A percentile compares a stretch with the other conserved stretches of the same genome.
Evolutionary conservation across 1,284 basidiomycete genomes (phyloP).

Genomic region (Ustilago lituana): DNA sequence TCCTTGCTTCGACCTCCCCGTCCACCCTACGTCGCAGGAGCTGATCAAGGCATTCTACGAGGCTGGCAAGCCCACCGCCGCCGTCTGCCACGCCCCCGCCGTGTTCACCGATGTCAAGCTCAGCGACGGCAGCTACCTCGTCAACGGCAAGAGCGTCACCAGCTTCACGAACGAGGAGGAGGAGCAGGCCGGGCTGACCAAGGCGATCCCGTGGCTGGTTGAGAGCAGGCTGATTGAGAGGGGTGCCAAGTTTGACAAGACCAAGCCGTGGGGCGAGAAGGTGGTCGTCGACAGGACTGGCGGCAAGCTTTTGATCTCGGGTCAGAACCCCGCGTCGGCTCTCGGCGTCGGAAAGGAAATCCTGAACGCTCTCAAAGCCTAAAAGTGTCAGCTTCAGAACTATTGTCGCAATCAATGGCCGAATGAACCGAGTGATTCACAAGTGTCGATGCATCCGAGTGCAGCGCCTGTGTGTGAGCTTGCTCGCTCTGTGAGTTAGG

Average conservation of each 20-base stretch:
- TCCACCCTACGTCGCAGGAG: constrained; percentile 44
- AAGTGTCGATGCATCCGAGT: too few species aligned
- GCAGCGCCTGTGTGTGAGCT: too few species aligned
- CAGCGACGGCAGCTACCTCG: constrained; percentile 50
- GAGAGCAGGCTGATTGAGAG: constrained; percentile 74
- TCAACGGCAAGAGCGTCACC: constrained; percentile 74
- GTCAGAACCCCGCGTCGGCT: constrained; percentile 69
- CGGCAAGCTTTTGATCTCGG: constrained; percentile 63
- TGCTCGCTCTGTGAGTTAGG: too few species aligned
- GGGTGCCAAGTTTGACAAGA: constrained; percentile 74
- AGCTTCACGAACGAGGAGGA: constrained; percentile 80
- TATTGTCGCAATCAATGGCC: too few species aligned
- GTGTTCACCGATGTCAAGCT: constrained; percentile 60
- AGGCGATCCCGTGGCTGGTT: constrained; percentile 76
- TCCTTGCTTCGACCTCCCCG: constrained; percentile 57
- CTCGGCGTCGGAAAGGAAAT: constrained; percentile 45
- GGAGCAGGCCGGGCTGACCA: constrained; percentile 68
- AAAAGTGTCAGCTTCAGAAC: not conserved
- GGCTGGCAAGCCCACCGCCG: constrained; percentile 47
- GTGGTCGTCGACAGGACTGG: constrained; percentile 68
- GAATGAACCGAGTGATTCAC: too few species aligned
- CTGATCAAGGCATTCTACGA: constrained; percentile 58
- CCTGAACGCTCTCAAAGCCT: constrained; percentile 41
- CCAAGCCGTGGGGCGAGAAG: constrained; percentile 72
- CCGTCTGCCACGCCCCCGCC: constrained; percentile 60